Base-by-base conservation (phyloP, 495 filamentous ascomycete species). In the Xylaria telfairii region DNA sequence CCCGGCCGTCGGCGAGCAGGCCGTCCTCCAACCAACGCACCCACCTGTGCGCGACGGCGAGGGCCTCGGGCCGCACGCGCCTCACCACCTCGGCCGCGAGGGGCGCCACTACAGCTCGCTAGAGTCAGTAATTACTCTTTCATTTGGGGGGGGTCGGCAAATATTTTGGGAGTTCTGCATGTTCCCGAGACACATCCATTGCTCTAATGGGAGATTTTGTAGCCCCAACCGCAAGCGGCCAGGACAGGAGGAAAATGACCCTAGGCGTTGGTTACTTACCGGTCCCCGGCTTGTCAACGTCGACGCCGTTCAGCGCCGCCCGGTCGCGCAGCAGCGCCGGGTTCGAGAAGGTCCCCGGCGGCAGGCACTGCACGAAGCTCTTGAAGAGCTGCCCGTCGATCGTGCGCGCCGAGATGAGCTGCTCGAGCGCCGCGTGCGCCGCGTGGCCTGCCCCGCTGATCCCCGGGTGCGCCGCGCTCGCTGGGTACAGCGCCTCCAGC, bases 1-100 rank as follows among this genome's bases (percentile, higher is more conserved):
- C 3, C 21, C 64, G 46, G 5, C 64, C 64, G 21, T 66, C 64
- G 5, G 78, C 81, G 13, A 92, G 78, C 26, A 88, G 49, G 2
- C 80, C 83, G 19, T 78, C 79, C 76, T 92, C 90, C 4, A 91
- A 72, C 41, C 86, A 74, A 17, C 77, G 79, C 47, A 89, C 81
- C 10, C 72, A 75, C 10, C 74, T 69, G 28, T 81, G 76, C 8
- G 90, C 72, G 15, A 82, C 78, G 10, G 76, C 73, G 0, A 89
- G 63, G 8, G 83, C 85, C 75, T 89, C 86, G 0, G 85, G 81
- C 26, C 83, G 66, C 24, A 53, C 69, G 1, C 26, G 13, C 8
- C 8, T 6, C 34, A 66, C 19, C 9, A 54, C 70, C 37, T 80
- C 78, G 7, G 83, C 63, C 47, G 73, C 73, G 24, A 80, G 30